Percentiles rank a stretch among this genome's conserved stretches.
Evolutionary conservation across 352 stramenopile species (phyloP).

Genomic region (Phytophthora niederhauseri): DNA sequence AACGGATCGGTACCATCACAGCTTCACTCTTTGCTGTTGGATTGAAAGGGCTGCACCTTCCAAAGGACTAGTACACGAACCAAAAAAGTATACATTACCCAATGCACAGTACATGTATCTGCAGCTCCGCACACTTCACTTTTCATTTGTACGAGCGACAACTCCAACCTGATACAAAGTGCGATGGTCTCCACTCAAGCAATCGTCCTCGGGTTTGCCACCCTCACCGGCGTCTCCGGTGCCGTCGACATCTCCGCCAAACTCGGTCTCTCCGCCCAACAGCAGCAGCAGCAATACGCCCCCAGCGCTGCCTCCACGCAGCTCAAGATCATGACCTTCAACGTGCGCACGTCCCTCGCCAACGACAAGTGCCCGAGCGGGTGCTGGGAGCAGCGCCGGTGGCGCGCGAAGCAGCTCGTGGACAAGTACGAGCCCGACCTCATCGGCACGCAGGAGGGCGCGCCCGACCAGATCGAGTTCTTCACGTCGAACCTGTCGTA

Average conservation of each 20-base stretch:
- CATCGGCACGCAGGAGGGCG: conserved; percentile 65
- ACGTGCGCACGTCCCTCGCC: conserved; percentile 58
- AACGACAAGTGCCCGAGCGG: conserved; percentile 57
- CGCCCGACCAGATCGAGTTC: conserved; percentile 54
- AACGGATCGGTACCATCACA: not conserved
- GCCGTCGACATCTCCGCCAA: not conserved
- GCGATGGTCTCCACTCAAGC: conserved; percentile 6
- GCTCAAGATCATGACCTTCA: conserved; percentile 72
- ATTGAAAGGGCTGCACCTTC: not conserved
- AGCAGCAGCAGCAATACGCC: conserved; percentile 5
- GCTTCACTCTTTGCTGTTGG: not conserved
- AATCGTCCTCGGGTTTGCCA: conserved; percentile 4
- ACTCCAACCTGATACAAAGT: no score
- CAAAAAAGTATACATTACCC: no score
- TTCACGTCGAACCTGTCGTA: conserved; percentile 51
- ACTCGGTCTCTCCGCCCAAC: conserved; percentile 1
- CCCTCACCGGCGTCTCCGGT: not conserved
- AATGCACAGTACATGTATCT: no score
- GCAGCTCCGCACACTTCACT: no score
- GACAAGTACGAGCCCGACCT: conserved; percentile 55
- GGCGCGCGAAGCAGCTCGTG: conserved; percentile 46
- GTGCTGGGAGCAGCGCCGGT: conserved; percentile 59
- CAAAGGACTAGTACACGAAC: no score
- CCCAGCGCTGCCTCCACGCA: conserved; percentile 3
- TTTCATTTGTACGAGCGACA: no score